A percentile compares a stretch with the other conserved stretches of the same genome.
Evolutionary conservation across 2,329 filamentous ascomycete species (phyloP).

Genomic region (Aspergillus viridinutans): DNA sequence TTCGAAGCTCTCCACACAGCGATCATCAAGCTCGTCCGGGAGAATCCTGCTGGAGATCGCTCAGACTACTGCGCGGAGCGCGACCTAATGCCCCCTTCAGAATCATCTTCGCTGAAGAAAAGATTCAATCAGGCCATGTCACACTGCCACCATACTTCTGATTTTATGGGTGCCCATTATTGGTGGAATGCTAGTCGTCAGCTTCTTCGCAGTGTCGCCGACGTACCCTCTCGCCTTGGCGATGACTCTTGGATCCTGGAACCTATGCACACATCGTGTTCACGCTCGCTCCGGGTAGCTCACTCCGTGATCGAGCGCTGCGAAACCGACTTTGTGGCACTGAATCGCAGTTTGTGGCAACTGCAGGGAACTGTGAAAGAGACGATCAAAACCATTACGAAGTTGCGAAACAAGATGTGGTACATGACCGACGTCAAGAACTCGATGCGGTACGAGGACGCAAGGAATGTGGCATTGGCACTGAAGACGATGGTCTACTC

Average conservation of each 20-base stretch:
- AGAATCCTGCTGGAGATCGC: conserved; percentile 72
- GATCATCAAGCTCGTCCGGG: conserved; percentile 73
- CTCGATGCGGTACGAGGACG: conserved; percentile 82
- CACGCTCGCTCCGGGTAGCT: conserved; percentile 30
- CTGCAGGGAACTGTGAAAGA: conserved; percentile 69
- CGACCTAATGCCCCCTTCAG: conserved; percentile 3
- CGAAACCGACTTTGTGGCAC: conserved; percentile 61
- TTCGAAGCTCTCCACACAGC: conserved; percentile 78
- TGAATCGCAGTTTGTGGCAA: conserved; percentile 76
- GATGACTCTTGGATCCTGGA: conserved; percentile 67
- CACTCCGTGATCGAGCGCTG: conserved; percentile 32
- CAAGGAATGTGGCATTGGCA: conserved; percentile 77
- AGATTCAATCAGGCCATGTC: conserved; percentile 63
- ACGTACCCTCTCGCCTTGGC: conserved; percentile 45
- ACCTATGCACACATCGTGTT: conserved; percentile 63
- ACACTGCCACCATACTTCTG: conserved; percentile 71
- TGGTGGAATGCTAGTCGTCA: conserved; percentile 82
- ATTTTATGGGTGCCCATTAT: conserved; percentile 77
- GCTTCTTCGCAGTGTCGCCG: conserved; percentile 58
- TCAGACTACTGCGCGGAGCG: conserved; percentile 15
- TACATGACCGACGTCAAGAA: conserved; percentile 91
- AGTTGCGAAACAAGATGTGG: conserved; percentile 96
- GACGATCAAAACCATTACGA: conserved; percentile 69
- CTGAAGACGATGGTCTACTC: conserved; percentile 80
- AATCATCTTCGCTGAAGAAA: conserved; percentile 27